Conservation (phyloP, 495 filamentous ascomycete species). For the Penicillium lividum region DNA sequence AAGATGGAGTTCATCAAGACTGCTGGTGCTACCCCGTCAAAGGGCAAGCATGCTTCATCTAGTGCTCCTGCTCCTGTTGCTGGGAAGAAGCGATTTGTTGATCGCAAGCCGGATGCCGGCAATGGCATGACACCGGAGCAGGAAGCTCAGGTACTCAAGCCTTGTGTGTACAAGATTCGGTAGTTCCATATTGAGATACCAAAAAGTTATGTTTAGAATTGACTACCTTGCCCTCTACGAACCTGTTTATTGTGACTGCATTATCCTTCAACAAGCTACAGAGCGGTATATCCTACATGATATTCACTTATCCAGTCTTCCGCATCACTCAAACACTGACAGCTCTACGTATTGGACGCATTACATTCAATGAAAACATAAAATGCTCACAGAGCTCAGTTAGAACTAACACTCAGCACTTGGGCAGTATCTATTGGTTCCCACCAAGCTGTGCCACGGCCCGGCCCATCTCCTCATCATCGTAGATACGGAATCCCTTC, state of each 20-base stretch:
- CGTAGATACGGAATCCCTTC: slow-evolving; percentile 96
- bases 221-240: background rate
- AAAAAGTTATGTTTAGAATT: background rate
- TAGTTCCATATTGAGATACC: slow-evolving; percentile 36
- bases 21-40: slow-evolving; percentile 54
- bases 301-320: background rate
- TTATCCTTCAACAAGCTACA: background rate
- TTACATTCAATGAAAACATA: slow-evolving; percentile 8
- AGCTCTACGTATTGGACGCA: slow-evolving; percentile 1
- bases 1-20: slow-evolving; percentile 90
- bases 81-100: slow-evolving; percentile 62
- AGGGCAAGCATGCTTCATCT: slow-evolving; percentile 63
- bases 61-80: slow-evolving; percentile 37
- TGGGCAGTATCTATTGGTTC: slow-evolving; percentile 40
- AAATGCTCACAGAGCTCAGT: slow-evolving; percentile 4
- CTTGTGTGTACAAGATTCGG: slow-evolving; percentile 93
- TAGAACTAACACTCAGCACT: slow-evolving; percentile 17
- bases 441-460: slow-evolving; percentile 73
- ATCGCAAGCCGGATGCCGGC: slow-evolving; percentile 54
- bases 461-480: slow-evolving; percentile 90
- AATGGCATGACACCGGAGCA: slow-evolving; percentile 50
- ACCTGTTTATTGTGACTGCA: background rate
- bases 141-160: slow-evolving; percentile 79
- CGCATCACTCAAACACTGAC: background rate
- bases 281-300: background rate